phyloP scores from a whole-genome alignment of 257 asterid genomes.

The Scutellaria minor region DNA sequence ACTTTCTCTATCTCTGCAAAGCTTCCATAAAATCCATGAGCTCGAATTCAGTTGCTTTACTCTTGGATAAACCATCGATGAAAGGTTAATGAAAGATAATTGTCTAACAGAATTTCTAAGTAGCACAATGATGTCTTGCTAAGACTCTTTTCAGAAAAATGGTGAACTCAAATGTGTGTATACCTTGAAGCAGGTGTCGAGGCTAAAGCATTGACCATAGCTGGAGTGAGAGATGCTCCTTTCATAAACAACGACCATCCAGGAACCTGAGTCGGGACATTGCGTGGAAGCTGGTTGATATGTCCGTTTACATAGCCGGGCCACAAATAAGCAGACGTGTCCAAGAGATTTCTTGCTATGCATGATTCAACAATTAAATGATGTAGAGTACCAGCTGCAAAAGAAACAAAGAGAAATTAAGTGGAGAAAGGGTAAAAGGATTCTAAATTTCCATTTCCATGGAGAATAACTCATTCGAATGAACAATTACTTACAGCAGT shows the following conservation, averaged over 20 bases:
- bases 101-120: conserved; percentile 28
- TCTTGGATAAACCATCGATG: conserved; percentile 49
- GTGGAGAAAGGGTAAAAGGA: neutral
- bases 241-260: conserved; percentile 93
- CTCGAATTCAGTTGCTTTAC: conserved; percentile 82
- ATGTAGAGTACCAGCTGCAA: conserved; percentile 87
- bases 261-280: conserved; percentile 69
- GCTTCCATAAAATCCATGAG: conserved; percentile 95
- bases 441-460: neutral
- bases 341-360: conserved; percentile 85
- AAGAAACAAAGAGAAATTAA: conserved; percentile 19
- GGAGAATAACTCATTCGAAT: too few species aligned
- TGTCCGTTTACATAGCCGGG: conserved; percentile 76
- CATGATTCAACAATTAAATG: conserved; percentile 94
- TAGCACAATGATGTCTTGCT: neutral
- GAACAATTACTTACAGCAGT: conserved; percentile 67
- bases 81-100: conserved; percentile 43
- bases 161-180: conserved; percentile 29
- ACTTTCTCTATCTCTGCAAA: conserved; percentile 93
- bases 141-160: neutral
- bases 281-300: conserved; percentile 70
- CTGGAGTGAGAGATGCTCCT: conserved; percentile 73
- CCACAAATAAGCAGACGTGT: conserved; percentile 93
- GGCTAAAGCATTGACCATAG: conserved; percentile 73
- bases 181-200: conserved; percentile 94